Conservation (phyloP, 2,329 filamentous ascomycete genomes). For the Domatiomyces catenatus region DNA sequence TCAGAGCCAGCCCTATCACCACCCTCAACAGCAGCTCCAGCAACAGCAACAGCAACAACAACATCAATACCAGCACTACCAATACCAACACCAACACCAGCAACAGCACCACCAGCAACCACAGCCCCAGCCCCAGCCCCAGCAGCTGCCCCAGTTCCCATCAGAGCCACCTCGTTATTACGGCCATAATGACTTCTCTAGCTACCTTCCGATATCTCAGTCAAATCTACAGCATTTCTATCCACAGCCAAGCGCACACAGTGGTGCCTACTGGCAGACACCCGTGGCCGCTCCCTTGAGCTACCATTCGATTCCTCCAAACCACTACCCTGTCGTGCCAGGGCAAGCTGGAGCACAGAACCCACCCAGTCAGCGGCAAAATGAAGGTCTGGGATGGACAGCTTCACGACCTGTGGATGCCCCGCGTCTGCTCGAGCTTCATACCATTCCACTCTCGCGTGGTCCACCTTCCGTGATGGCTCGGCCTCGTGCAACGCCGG, state of each 20-base stretch:
- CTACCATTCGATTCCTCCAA: not conserved
- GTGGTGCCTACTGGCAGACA: not conserved
- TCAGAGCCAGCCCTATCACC: not conserved
- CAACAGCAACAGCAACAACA: not conserved
- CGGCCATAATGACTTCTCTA: not conserved
- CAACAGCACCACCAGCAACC: not conserved
- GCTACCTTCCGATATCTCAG: not conserved
- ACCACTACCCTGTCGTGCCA: not conserved
- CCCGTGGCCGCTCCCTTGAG: not conserved
- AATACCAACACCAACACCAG: not conserved
- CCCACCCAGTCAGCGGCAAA: not conserved
- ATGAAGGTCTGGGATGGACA: not conserved
- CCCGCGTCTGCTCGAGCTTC: not conserved
- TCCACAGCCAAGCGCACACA: not conserved
- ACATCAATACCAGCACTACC: not conserved
- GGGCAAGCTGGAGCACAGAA: not conserved
- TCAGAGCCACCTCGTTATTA: not conserved
- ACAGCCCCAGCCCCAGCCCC: not conserved
- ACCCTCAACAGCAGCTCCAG: not conserved
- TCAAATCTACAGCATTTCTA: not conserved
- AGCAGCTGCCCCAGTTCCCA: not conserved
- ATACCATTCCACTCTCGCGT: not conserved
- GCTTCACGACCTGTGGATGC: not conserved
- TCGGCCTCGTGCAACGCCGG: not conserved
- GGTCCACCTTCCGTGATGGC: not conserved